Conservation (phyloP, 495 filamentous ascomycete genomes). For the Cercophora sp. region DNA sequence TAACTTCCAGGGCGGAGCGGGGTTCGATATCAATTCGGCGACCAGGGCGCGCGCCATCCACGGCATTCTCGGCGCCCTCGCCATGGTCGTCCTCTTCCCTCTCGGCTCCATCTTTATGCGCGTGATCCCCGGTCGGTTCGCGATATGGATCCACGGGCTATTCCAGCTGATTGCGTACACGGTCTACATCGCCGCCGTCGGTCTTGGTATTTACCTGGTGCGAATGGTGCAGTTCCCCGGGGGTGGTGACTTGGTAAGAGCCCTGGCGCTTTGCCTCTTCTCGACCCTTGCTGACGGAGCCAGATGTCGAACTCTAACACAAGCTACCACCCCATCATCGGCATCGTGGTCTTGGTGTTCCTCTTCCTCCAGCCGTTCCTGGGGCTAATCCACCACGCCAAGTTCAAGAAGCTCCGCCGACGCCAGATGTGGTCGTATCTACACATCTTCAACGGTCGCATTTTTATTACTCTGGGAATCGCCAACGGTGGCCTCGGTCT, state of each 20-base stretch:
- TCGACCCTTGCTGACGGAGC: too few species aligned
- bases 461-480: constrained; percentile 58
- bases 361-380: constrained; percentile 58
- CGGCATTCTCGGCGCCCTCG: constrained; percentile 34
- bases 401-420: constrained; percentile 40
- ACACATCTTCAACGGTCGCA: constrained; percentile 65
- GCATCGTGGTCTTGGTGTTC: constrained; percentile 52
- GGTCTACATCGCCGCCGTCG: constrained; percentile 51
- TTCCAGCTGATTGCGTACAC: constrained; percentile 52
- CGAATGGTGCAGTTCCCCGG: constrained; percentile 27
- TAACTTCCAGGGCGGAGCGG: constrained; percentile 11
- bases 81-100: constrained; percentile 50
- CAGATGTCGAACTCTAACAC: constrained; percentile 24
- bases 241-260: constrained; percentile 25
- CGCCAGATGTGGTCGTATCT: constrained; percentile 51
- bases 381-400: constrained; percentile 59
- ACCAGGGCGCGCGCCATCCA: constrained; percentile 29
- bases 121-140: constrained; percentile 31
- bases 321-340: constrained; percentile 51
- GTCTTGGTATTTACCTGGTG: constrained; percentile 53
- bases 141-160: constrained; percentile 46
- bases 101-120: constrained; percentile 51
- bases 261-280: not conserved
- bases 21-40: constrained; percentile 22
- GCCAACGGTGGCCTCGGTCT: constrained; percentile 67